Evolutionary conservation across 2,329 filamentous ascomycete species (phyloP).

Genomic region (Achaetomium macrosporum): DNA sequence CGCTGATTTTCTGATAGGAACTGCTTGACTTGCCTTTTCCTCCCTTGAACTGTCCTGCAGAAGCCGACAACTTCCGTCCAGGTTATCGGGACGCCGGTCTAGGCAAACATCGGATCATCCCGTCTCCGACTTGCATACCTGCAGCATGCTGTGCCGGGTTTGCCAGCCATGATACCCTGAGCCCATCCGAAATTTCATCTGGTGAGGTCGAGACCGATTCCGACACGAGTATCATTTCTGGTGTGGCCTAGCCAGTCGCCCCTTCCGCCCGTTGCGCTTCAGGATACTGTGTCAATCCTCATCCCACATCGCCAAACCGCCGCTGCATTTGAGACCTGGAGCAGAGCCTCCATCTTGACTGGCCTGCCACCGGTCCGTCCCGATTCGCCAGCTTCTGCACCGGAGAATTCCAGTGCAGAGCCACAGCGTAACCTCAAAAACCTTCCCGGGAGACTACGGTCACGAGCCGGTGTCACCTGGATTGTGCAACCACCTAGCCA

Average conservation of each 20-base stretch:
- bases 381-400: slow-evolving; percentile 18
- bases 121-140: slow-evolving; percentile 8
- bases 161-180: slow-evolving; percentile 32
- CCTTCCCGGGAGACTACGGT: neutral
- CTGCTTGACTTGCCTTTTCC: neutral
- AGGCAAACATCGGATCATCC: slow-evolving; percentile 4
- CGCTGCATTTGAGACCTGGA: neutral
- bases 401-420: slow-evolving; percentile 14
- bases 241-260: slow-evolving; percentile 8
- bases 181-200: slow-evolving; percentile 26
- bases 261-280: neutral
- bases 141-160: slow-evolving; percentile 15
- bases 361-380: slow-evolving; percentile 6
- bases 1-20: slow-evolving; percentile 23
- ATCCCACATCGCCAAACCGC: neutral
- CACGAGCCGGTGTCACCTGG: slow-evolving; percentile 18
- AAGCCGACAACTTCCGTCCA: neutral
- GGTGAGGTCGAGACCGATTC: slow-evolving; percentile 26
- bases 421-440: slow-evolving; percentile 12
- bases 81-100: slow-evolving; percentile 10
- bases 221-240: slow-evolving; percentile 15
- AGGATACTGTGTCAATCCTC: neutral
- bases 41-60: neutral
- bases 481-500: slow-evolving; percentile 11
- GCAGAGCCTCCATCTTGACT: slow-evolving; percentile 6